phyloP scores from a whole-genome alignment of 805 yeast species.

The Metschnikowia santaceciliae region DNA sequence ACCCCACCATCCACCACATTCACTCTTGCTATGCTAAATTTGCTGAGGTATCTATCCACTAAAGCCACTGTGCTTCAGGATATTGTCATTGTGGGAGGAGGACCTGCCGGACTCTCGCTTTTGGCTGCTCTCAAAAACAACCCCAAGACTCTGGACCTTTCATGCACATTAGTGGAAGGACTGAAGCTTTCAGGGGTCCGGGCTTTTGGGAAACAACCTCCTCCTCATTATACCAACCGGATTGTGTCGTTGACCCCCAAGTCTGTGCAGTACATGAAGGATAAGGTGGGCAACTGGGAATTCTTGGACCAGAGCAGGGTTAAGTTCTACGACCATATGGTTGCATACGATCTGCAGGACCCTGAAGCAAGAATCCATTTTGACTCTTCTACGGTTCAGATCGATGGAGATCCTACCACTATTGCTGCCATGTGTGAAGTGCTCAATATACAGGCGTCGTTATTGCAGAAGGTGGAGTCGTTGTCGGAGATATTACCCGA shows the following conservation, averaged over 20 bases:
- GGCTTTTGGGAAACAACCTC: conserved; percentile 42
- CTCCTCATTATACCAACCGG: conserved; percentile 64
- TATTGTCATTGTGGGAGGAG: conserved; percentile 90
- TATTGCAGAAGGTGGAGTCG: conserved; percentile 46
- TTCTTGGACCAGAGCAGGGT: conserved; percentile 65
- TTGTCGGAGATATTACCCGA: conserved; percentile 19
- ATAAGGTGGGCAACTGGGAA: conserved; percentile 71
- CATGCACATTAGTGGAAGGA: conserved; percentile 72
- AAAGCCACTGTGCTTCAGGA: conserved; percentile 40
- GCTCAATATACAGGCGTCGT: conserved; percentile 73
- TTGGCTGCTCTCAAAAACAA: conserved; percentile 77
- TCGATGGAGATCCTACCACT: conserved; percentile 17
- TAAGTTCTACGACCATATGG: conserved; percentile 74
- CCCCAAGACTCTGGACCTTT: conserved; percentile 53
- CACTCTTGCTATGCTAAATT: conserved; percentile 5
- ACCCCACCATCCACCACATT: not conserved
- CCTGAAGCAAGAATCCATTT: conserved; percentile 63
- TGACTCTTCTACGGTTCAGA: conserved; percentile 50
- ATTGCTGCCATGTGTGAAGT: conserved; percentile 86
- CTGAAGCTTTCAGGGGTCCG: conserved; percentile 52
- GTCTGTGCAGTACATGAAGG: conserved; percentile 58
- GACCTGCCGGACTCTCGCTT: conserved; percentile 91
- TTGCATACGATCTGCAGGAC: conserved; percentile 81
- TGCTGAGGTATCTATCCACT: conserved; percentile 11
- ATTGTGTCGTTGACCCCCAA: conserved; percentile 85